phyloP scores from a whole-genome alignment of 805 yeast species.

The Grigorovia jiainica region DNA sequence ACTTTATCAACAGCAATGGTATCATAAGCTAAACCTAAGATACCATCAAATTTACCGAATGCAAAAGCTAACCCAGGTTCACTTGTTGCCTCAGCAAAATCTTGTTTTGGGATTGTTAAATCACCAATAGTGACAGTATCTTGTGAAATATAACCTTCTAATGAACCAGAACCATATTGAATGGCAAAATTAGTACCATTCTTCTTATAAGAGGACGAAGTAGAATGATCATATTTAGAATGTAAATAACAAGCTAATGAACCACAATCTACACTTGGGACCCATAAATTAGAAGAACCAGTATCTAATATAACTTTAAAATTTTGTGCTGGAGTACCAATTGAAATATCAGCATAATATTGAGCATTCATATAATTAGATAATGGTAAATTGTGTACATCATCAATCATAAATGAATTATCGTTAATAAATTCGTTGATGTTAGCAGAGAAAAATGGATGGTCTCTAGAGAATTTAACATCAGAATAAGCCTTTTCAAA shows the following conservation, averaged over 20 bases:
- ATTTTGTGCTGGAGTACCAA: conserved; percentile 90
- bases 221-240: conserved; percentile 75
- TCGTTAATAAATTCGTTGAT: conserved; percentile 2
- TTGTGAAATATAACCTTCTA: conserved; percentile 86
- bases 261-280: conserved; percentile 80
- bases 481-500: conserved; percentile 40
- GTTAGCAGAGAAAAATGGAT: conserved; percentile 11
- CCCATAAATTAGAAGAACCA: conserved; percentile 96
- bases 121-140: conserved; percentile 71
- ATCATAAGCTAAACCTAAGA: conserved; percentile 89
- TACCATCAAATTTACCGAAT: conserved; percentile 97
- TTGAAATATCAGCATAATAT: conserved; percentile 80
- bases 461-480: conserved; percentile 22
- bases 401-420: conserved; percentile 16
- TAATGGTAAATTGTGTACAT: conserved; percentile 69
- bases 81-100: conserved; percentile 92
- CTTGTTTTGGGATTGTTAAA: conserved; percentile 76
- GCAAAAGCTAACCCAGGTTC: conserved; percentile 98
- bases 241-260: conserved; percentile 95
- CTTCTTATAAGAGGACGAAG: conserved; percentile 74
- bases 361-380: conserved; percentile 94
- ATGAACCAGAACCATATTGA: conserved; percentile 85
- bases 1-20: conserved; percentile 80
- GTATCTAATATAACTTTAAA: conserved; percentile 95
- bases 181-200: conserved; percentile 83